Base-by-base conservation (phyloP, 148 eudicot species). In the Silene latifolia region DNA sequence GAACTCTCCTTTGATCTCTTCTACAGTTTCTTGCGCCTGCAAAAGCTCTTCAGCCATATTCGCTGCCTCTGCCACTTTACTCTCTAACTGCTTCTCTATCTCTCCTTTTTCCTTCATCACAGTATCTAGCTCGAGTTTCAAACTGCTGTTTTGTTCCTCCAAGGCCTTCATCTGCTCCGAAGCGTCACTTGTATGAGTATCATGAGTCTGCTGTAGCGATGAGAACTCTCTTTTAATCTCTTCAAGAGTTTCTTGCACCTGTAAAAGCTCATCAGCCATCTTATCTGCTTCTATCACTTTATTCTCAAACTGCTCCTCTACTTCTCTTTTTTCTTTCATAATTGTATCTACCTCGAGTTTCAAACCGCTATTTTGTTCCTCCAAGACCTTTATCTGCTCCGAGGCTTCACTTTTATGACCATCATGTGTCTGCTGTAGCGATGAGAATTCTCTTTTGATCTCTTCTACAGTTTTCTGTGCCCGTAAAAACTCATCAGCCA, bases 181-280 rank as follows among this genome's bases (percentile, higher is more conserved):
- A 72, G 86, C 72, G 59, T 77, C 87, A 63, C 64, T 75, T 61
- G 69, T 73, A 76, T 83, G 86, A 9, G 76, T 69, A 53, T 75
- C 81, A 54, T 86, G 89, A 77, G 48, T 77, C 79, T 81, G 82
- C 56, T 74, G 64, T 15, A 85, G 81, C 72, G 73, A 74, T 15
- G 81, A 79, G 74, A 82, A 77, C 74, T 86, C 89, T 35, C 68
- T 73, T 57, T 88, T 79, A 25, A 84, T 86, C 67, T 84, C 87
- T 78, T 87, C 82, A 24, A 86, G 59, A 35, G 74, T 80, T 19
- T 25, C 75, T 66, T 81, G 76, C 56, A 87, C 77, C 42, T 62
- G 79, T 46, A 76, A 65, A 60, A 48, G 86, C 72, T 66, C 73
- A 76, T 84, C 81, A 65, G 32, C 79, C 75, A 83, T 44, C 53